These are phyloP conservation scores for Termitomyces bulborhizus DNA, from an alignment of 768 basidiomycete genomes.

Conservation along the genomic window DNA sequence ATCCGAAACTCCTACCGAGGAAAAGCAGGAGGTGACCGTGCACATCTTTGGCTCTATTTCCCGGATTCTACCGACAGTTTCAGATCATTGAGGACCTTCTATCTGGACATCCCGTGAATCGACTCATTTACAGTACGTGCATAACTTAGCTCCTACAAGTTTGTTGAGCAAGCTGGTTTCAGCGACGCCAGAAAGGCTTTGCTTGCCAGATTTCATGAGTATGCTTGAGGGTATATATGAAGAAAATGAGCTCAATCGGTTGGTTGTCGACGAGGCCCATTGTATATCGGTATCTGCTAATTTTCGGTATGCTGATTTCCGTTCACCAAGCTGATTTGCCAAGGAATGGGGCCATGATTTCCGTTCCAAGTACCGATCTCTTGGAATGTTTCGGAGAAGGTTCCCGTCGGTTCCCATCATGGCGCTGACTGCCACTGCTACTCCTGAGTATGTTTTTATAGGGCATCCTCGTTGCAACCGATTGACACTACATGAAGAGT, in stretches of 20 bases:
- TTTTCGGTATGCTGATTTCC: not conserved
- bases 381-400: constrained; percentile 63
- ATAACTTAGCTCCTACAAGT: not conserved
- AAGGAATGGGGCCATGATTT: constrained; percentile 88
- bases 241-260: constrained; percentile 56
- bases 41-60: not conserved
- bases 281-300: constrained; percentile 66
- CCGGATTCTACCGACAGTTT: not conserved
- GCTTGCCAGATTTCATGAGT: constrained; percentile 43
- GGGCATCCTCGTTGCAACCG: not conserved
- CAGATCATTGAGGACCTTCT: constrained; percentile 61
- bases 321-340: not conserved
- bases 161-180: not conserved
- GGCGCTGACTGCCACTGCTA: constrained; percentile 85
- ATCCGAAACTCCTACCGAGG: constrained; percentile 52
- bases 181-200: constrained; percentile 79
- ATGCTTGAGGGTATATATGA: constrained; percentile 45
- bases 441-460: constrained; percentile 41
- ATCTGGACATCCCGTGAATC: constrained; percentile 49
- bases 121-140: constrained; percentile 67
- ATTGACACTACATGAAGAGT: constrained; percentile 40
- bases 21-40: constrained; percentile 45
- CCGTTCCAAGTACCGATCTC: constrained; percentile 62
- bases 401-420: constrained; percentile 76
- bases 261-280: constrained; percentile 85